These are phyloP conservation scores for Debaryomycetaceae sp. DNA, from an alignment of 1,139 yeast species.

Conservation along the genomic window DNA sequence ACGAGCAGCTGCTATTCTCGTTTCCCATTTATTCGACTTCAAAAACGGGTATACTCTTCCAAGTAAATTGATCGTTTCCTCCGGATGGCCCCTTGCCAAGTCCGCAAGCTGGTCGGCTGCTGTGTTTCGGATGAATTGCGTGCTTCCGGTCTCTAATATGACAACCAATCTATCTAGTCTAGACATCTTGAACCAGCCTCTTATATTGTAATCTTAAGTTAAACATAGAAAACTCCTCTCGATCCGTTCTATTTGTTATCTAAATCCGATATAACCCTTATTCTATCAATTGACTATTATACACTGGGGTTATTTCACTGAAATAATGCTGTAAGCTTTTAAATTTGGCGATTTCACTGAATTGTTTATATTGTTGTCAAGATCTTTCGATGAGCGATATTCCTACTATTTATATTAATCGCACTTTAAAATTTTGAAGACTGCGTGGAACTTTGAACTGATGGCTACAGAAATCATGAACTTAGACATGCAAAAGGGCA, in stretches of 20 bases:
- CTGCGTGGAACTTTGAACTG: not conserved
- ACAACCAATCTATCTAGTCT: slow-evolving; percentile 71
- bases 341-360: not conserved
- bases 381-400: not conserved
- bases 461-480: not conserved
- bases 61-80: slow-evolving; percentile 76
- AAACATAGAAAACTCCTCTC: not conserved
- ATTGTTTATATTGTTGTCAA: not conserved
- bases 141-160: slow-evolving; percentile 89
- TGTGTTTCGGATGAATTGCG: slow-evolving; percentile 88
- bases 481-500: no score
- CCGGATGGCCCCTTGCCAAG: slow-evolving; percentile 91
- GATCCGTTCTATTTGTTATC: not conserved
- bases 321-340: not conserved
- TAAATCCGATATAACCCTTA: not conserved
- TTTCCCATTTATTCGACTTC: slow-evolving; percentile 87
- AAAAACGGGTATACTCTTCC: slow-evolving; percentile 91
- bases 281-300: not conserved
- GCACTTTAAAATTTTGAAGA: not conserved
- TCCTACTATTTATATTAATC: not conserved
- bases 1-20: slow-evolving; percentile 89
- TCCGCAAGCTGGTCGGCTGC: slow-evolving; percentile 98
- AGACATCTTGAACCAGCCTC: slow-evolving; percentile 26
- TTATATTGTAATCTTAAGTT: not conserved
- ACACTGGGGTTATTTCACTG: not conserved